These are phyloP conservation scores for Aureobasidium zeae DNA, from an alignment of 2,329 filamentous ascomycete genomes.

Conservation along the genomic window DNA sequence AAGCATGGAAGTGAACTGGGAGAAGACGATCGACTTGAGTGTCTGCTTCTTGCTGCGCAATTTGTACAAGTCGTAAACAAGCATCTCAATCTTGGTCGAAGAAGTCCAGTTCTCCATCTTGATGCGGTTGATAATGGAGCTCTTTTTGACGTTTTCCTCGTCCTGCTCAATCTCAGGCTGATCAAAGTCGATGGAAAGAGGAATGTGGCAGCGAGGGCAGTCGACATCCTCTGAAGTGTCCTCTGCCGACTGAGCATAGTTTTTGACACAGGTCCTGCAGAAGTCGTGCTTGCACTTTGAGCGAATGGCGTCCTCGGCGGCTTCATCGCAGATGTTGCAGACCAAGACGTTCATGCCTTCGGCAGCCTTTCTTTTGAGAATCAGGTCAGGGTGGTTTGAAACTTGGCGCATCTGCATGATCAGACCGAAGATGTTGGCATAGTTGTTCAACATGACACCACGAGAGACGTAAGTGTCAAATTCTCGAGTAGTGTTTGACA, in stretches of 20 bases:
- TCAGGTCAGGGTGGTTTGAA: slow-evolving; percentile 88
- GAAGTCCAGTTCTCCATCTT: slow-evolving; percentile 99
- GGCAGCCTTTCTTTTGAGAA: slow-evolving; percentile 77
- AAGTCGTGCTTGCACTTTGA: slow-evolving; percentile 92
- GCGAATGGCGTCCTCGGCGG: slow-evolving; percentile 86
- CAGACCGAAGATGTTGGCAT: slow-evolving; percentile 96
- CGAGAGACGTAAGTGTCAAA: slow-evolving; percentile 95
- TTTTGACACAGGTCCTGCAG: slow-evolving; percentile 70
- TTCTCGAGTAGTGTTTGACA: slow-evolving; percentile 77
- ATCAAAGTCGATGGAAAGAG: slow-evolving; percentile 81
- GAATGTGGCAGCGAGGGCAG: slow-evolving; percentile 87
- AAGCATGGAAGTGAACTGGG: slow-evolving; percentile 93
- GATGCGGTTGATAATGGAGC: slow-evolving; percentile 95
- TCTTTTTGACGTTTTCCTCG: slow-evolving; percentile 78
- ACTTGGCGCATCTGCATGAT: slow-evolving; percentile 99
- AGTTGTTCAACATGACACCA: slow-evolving; percentile 89
- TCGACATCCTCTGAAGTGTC: slow-evolving; percentile 52
- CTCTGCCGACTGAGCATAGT: slow-evolving; percentile 70
- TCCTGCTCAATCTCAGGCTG: slow-evolving; percentile 94
- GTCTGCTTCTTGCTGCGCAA: slow-evolving; percentile 86
- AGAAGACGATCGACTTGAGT: slow-evolving; percentile 95
- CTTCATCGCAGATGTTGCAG: slow-evolving; percentile 92
- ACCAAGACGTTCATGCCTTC: slow-evolving; percentile 84
- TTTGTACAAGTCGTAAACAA: slow-evolving; percentile 89
- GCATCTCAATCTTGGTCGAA: slow-evolving; percentile 93